Base-by-base conservation (phyloP, 805 yeast species). In the Barnettozyma californica region DNA sequence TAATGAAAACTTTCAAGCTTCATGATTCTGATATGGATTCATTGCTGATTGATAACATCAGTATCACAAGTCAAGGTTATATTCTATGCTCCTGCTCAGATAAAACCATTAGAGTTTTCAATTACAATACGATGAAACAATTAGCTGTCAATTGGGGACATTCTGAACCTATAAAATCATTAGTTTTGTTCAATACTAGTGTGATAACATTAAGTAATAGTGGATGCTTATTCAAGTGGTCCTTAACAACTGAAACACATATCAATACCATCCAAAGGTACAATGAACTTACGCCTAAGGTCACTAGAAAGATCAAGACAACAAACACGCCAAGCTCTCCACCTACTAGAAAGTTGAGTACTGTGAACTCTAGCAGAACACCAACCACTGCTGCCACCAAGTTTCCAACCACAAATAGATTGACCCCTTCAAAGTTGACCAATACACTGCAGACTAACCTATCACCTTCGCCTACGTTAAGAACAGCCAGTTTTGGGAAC, bases 91-190 rank as follows among this genome's bases (percentile, higher is more conserved):
- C 81, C 1, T 71, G 79, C 2, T 61, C 78, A 0, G 90, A 84
- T 60, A 81, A 80, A 59, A 75, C 85, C 25, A 62, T 84, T 2
- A 64, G 86, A 21, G 55, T 71, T 2, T 81, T 75, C 57, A 69
- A 70, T 26, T 75, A 71, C 51, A 48, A 56, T 1, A 68, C 67
- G 8, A 84, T 83, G 1, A 75, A 66, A 44, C 71, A 71, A 9
- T 40, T 80, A 9, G 70, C 77, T 8, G 68, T 74, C 0, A 75
- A 70, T 42, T 84, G 85, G 84, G 91, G 79, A 0, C 83, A 77
- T 53, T 72, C 81, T 1, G 81, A 81, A 36, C 62, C 74, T 1
- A 71, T 81, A 5, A 60, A 76, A 13, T 75, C 78, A 0, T 48
- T 83, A 18, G 51, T 63, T 8, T 46, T 66, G 9, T 46, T 54